A percentile compares a stretch with the other conserved stretches of the same genome.
Conservation (phyloP, 139 green algal genomes). For the Coccomyxa sp. region DNA sequence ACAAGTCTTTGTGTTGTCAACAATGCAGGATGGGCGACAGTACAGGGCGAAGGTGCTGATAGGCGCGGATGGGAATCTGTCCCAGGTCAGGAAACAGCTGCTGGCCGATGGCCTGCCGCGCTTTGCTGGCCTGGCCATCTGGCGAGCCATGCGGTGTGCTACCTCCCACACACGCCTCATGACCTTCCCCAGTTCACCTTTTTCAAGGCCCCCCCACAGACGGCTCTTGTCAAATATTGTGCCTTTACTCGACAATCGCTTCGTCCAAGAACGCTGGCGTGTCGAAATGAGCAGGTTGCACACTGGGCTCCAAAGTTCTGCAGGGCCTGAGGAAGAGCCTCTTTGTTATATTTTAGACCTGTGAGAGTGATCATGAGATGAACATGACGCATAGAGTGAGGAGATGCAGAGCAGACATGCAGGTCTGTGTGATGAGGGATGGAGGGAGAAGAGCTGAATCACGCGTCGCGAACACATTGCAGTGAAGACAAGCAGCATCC, state of each 20-base stretch:
- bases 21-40: neutral
- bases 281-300: no score
- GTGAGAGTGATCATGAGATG: no score
- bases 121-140: neutral
- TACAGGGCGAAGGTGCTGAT: neutral
- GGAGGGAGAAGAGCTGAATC: neutral
- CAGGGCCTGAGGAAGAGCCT: no score
- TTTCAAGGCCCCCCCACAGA: no score
- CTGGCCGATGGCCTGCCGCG: neutral
- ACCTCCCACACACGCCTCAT: neutral
- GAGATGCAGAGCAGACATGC: neutral
- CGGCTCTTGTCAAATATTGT: no score
- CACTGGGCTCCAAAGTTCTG: no score
- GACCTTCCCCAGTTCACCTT: neutral
- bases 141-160: conserved; percentile 1
- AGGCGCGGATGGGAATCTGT: neutral
- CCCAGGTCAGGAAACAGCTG: neutral
- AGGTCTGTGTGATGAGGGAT: neutral
- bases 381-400: neutral
- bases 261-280: no score
- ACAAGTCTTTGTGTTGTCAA: neutral
- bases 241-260: no score
- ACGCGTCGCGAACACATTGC: neutral
- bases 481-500: neutral
- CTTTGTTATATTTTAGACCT: no score